Evolutionary conservation across 2,329 filamentous ascomycete species (phyloP).

Genomic region (Apiospora hydei): DNA sequence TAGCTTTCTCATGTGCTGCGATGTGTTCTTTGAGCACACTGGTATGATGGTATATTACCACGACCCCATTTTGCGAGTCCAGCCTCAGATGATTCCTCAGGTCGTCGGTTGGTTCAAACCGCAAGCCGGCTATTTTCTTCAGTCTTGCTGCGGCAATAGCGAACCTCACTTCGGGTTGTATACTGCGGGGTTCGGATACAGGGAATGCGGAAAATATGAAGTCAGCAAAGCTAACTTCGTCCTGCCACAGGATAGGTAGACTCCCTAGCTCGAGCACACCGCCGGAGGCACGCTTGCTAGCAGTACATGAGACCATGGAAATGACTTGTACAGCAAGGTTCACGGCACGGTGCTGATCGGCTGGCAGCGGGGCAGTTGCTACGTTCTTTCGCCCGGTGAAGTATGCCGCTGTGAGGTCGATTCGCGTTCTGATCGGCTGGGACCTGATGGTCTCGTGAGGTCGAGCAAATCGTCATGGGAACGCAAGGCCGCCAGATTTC

Average conservation of each 20-base stretch:
- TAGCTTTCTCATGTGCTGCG: conserved; percentile 31
- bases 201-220: conserved; percentile 1
- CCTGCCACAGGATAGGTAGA: neutral
- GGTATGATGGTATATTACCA: conserved; percentile 42
- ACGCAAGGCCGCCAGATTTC: conserved; percentile 12
- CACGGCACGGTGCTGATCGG: neutral
- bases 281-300: neutral
- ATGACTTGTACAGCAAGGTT: neutral
- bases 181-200: conserved; percentile 32
- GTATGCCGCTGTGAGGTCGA: neutral
- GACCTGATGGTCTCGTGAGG: conserved; percentile 6
- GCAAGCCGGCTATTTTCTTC: conserved; percentile 36
- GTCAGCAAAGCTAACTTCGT: conserved; percentile 30
- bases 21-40: conserved; percentile 41
- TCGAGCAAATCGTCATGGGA: conserved; percentile 23
- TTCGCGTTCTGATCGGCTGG: conserved; percentile 5
- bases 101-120: conserved; percentile 38
- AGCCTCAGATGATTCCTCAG: conserved; percentile 40
- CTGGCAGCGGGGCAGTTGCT: neutral
- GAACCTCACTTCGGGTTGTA: conserved; percentile 32
- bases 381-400: neutral
- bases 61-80: conserved; percentile 35
- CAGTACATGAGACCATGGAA: neutral
- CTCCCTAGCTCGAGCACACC: conserved; percentile 5
- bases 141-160: conserved; percentile 36